A percentile compares a stretch with the other conserved stretches of the same genome.
Evolutionary conservation across 2,329 filamentous ascomycete species (phyloP).

Genomic region (Apiospora kogelbergensis): DNA sequence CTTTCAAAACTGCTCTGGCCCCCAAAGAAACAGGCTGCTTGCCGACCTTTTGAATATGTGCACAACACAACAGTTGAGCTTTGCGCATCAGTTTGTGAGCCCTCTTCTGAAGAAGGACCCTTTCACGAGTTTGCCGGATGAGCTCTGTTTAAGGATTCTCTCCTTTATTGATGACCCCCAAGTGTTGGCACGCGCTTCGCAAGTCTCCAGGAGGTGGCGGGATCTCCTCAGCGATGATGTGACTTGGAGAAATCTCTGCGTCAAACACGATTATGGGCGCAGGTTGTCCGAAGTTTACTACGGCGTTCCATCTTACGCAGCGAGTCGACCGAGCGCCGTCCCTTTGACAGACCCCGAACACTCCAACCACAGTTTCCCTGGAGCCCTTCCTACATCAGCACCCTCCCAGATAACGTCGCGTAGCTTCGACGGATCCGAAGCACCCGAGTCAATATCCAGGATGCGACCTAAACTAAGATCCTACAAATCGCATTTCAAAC

Average conservation of each 20-base stretch:
- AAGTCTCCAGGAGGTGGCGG: conserved; percentile 93
- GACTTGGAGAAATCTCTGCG: conserved; percentile 96
- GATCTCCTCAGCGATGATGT: conserved; percentile 94
- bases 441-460: conserved; percentile 11
- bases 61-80: conserved; percentile 92
- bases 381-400: conserved; percentile 36
- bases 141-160: conserved; percentile 86
- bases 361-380: conserved; percentile 44
- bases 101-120: conserved; percentile 95
- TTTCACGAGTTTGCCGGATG: conserved; percentile 87
- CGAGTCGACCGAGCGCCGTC: conserved; percentile 31
- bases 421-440: conserved; percentile 12
- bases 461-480: conserved; percentile 68
- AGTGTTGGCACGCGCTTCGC: conserved; percentile 87
- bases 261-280: conserved; percentile 85
- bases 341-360: conserved; percentile 34
- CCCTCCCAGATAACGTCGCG: not conserved
- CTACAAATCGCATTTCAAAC: conserved; percentile 97
- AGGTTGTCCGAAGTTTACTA: conserved; percentile 52
- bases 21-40: conserved; percentile 77
- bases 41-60: conserved; percentile 91
- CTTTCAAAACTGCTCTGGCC: conserved; percentile 74
- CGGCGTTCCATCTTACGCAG: conserved; percentile 30
- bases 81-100: conserved; percentile 94
- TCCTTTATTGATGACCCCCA: conserved; percentile 97